Base-by-base conservation (phyloP, 2,329 filamentous ascomycete species). In the Hortaea werneckii region DNA sequence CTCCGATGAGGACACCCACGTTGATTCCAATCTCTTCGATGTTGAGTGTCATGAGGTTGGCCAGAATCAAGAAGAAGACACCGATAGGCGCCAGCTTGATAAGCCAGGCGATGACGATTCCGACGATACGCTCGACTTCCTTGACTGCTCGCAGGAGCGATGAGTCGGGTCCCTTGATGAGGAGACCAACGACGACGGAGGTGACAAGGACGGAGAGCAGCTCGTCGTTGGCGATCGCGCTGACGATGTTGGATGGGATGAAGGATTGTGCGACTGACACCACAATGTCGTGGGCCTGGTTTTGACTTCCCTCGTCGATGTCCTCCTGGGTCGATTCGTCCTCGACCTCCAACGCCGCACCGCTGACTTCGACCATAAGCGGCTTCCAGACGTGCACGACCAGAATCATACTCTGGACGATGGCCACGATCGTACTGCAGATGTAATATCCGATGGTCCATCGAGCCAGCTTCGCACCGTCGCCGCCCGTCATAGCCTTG, bases 61-160 rank as follows among this genome's bases (percentile, higher is more conserved):
- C 65, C 48, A 77, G 56, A 50, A 77, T 75, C 34, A 76, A 60
- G 59, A 72, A 75, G 59, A 77, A 77, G 44, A 77, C 72, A 52
- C 73, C 73, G 29, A 74, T 62, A 1, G 74, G 73, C 0, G 73
- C 73, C 5, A 69, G 48, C 46, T 71, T 62, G 59, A 76, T 76
- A 29, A 76, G 61, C 40, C 67, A 69, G 1, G 63, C 69, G 50
- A 75, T 73, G 51, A 74, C 58, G 29, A 60, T 62, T 45, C 66
- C 68, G 47, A 75, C 66, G 45, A 77, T 67, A 11, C 58, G 58
- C 50, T 77, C 73, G 32, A 77, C 60, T 54, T 77, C 74, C 28
- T 65, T 63, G 3, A 70, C 59, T 0, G 68, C 68, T 20, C 65
- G 63, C 30, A 75, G 54, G 12, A 77, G 61, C 4, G 65, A 60